Conservation (phyloP, 768 basidiomycete genomes). For the Pulveroboletus sp. region DNA sequence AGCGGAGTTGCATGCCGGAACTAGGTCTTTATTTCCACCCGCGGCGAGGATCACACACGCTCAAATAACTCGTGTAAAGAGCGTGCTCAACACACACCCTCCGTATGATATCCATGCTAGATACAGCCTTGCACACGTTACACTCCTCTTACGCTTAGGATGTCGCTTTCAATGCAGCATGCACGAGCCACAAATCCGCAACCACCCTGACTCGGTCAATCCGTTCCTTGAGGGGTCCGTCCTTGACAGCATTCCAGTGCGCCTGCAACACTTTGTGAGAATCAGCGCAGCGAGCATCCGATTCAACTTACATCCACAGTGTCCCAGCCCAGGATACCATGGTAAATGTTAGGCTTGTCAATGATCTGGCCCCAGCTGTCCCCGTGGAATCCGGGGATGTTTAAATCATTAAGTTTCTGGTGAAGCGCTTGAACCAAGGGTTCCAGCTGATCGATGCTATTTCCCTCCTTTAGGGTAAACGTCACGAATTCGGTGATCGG, state of each 20-base stretch:
- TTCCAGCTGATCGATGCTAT: slow-evolving; percentile 15
- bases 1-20: slow-evolving; percentile 31
- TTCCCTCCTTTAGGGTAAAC: slow-evolving; percentile 27
- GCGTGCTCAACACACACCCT: slow-evolving; percentile 27
- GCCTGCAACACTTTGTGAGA: slow-evolving; percentile 22
- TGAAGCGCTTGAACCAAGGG: slow-evolving; percentile 25
- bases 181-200: slow-evolving; percentile 32
- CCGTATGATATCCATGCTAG: background rate
- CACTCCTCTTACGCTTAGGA: no score
- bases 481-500: slow-evolving; percentile 35
- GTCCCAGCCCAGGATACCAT: slow-evolving; percentile 38
- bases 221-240: slow-evolving; percentile 25
- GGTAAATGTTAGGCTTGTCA: slow-evolving; percentile 16
- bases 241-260: slow-evolving; percentile 32
- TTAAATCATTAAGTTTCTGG: slow-evolving; percentile 14
- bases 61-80: slow-evolving; percentile 31
- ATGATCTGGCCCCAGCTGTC: slow-evolving; percentile 28
- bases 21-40: slow-evolving; percentile 30
- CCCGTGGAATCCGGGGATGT: slow-evolving; percentile 24
- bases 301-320: slow-evolving; percentile 27
- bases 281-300: background rate
- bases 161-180: slow-evolving; percentile 26
- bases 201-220: slow-evolving; percentile 26
- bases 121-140: background rate
- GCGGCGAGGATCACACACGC: slow-evolving; percentile 34